Evolutionary conservation across 2,329 filamentous ascomycete species (phyloP).

Genomic region (Phaeosphaeriaceae sp.): DNA sequence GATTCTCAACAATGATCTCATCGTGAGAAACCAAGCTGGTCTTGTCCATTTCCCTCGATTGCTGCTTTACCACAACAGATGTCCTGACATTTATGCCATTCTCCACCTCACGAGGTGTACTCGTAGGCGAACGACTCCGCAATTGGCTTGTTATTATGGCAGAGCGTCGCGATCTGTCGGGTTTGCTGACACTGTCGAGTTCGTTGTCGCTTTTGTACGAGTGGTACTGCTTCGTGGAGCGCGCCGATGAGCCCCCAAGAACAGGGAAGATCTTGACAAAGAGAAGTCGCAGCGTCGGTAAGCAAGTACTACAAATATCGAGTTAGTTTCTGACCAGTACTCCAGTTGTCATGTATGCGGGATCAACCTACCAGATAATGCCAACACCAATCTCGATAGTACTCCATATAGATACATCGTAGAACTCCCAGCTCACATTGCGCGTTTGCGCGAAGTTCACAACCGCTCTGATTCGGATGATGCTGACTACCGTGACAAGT

Average conservation of each 20-base stretch:
- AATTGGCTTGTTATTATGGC: slow-evolving; percentile 4
- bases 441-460: slow-evolving; percentile 51
- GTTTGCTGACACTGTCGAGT: slow-evolving; percentile 20
- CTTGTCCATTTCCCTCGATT: slow-evolving; percentile 21
- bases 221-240: slow-evolving; percentile 27
- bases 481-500: slow-evolving; percentile 39
- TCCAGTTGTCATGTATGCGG: background rate
- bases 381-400: slow-evolving; percentile 52
- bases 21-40: slow-evolving; percentile 17
- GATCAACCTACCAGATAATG: slow-evolving; percentile 44
- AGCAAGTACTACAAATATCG: slow-evolving; percentile 36
- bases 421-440: slow-evolving; percentile 51
- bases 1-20: background rate
- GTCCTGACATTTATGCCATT: slow-evolving; percentile 24
- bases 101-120: slow-evolving; percentile 12
- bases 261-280: slow-evolving; percentile 46
- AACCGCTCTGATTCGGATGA: slow-evolving; percentile 51
- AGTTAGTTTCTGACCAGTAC: background rate
- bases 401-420: slow-evolving; percentile 50
- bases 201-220: slow-evolving; percentile 33
- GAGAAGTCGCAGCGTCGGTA: slow-evolving; percentile 49
- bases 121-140: slow-evolving; percentile 2
- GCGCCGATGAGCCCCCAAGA: slow-evolving; percentile 43
- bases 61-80: slow-evolving; percentile 25
- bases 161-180: slow-evolving; percentile 10